Percentiles rank a stretch among this genome's conserved stretches.
Conservation (phyloP, 2,329 filamentous ascomycete species). For the Volutella citrinella region DNA sequence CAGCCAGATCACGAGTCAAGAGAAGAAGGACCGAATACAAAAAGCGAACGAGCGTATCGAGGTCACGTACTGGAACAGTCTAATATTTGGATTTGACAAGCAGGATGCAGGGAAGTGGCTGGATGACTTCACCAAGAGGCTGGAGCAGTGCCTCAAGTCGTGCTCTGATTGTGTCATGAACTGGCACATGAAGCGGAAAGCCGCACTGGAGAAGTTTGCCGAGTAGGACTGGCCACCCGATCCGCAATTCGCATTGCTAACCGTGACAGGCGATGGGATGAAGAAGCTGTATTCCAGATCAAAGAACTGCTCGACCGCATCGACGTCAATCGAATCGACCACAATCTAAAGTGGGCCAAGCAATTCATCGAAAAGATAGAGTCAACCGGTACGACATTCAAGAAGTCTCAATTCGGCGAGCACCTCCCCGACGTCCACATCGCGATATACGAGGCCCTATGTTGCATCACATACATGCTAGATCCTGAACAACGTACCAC, state of each 20-base stretch:
- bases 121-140: conserved; percentile 53
- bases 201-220: conserved; percentile 59
- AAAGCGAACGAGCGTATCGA: conserved; percentile 56
- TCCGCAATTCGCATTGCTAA: conserved; percentile 15
- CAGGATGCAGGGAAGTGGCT: conserved; percentile 59
- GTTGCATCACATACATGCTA: conserved; percentile 74
- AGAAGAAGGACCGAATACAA: conserved; percentile 52
- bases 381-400: conserved; percentile 43
- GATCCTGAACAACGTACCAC: conserved; percentile 48
- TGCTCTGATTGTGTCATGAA: conserved; percentile 71
- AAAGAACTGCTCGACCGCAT: conserved; percentile 54
- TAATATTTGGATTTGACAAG: conserved; percentile 65
- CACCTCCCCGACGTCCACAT: conserved; percentile 62
- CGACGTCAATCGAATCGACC: conserved; percentile 60
- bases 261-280: conserved; percentile 39
- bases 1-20: conserved; percentile 45
- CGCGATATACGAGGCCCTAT: conserved; percentile 83
- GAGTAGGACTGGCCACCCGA: conserved; percentile 42
- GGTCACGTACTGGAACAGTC: conserved; percentile 63
- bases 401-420: conserved; percentile 43
- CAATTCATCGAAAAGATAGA: conserved; percentile 53
- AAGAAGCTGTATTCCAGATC: conserved; percentile 50
- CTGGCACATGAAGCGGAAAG: conserved; percentile 68
- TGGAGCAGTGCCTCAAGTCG: conserved; percentile 56
- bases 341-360: conserved; percentile 56